A percentile compares a stretch with the other conserved stretches of the same genome.
These are phyloP conservation scores for Calycina herbarum DNA, from an alignment of 2,329 filamentous ascomycete genomes.

Conservation along the genomic window DNA sequence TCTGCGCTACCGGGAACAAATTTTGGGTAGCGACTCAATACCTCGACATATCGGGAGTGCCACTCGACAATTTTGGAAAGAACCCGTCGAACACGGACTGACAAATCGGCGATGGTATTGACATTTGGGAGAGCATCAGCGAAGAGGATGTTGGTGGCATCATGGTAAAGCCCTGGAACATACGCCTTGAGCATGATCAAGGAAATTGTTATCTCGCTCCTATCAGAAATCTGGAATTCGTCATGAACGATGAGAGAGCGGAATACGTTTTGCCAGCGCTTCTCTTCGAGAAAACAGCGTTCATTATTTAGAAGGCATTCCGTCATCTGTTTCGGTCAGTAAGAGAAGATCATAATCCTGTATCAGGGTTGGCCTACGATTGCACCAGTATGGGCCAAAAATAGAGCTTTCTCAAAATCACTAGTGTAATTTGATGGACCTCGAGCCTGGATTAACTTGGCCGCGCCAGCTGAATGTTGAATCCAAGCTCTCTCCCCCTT, in stretches of 20 bases:
- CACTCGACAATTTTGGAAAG: conserved; percentile 23
- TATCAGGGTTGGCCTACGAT: conserved; percentile 26
- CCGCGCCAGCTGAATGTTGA: conserved; percentile 38
- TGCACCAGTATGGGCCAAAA: conserved; percentile 39
- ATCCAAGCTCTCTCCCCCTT: conserved; percentile 35
- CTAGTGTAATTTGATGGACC: conserved; percentile 36
- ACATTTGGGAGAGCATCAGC: background rate
- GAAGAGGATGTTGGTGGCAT: conserved; percentile 29
- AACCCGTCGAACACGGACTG: conserved; percentile 16
- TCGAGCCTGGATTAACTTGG: conserved; percentile 36
- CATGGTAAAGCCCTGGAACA: conserved; percentile 36
- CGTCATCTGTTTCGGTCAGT: conserved; percentile 25
- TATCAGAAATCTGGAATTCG: conserved; percentile 23
- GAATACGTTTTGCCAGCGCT: conserved; percentile 27
- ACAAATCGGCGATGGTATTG: conserved; percentile 13
- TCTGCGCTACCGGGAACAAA: conserved; percentile 22
- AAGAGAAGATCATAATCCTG: background rate
- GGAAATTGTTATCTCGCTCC: conserved; percentile 28
- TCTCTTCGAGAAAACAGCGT: conserved; percentile 29
- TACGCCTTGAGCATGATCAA: conserved; percentile 30
- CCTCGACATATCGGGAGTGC: conserved; percentile 16
- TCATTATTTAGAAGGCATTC: conserved; percentile 29
- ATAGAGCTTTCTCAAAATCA: conserved; percentile 41
- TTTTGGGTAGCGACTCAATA: conserved; percentile 9
- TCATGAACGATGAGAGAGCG: conserved; percentile 24